Base-by-base conservation (phyloP, 192 early-diverging fungal species). In the Coemansia sp. region DNA sequence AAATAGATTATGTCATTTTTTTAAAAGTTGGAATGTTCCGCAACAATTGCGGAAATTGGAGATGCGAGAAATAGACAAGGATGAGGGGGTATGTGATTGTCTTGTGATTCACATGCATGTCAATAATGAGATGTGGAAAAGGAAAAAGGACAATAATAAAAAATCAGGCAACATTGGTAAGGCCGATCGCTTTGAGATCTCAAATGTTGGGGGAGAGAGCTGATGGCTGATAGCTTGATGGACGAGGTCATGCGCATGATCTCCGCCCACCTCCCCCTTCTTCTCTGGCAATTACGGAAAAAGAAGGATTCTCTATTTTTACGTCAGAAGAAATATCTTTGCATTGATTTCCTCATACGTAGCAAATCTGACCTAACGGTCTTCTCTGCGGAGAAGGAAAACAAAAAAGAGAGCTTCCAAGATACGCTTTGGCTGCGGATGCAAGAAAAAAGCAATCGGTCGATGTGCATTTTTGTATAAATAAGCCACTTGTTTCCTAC, bases 261-360 rank as follows among this genome's bases (percentile, higher is more conserved):
- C 50, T 65, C 18, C 29, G 10, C 6, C 34, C 34, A 65, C 55
- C 50, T 65, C 18, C 29, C 11, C 6, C 34, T 8, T 53, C 63
- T 55, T 11, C 35, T 8, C 24, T 35, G 49, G 27, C 8, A 9
- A 29, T 50, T 50, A 50, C 49, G 49, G 49, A 50, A 20, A 49
- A 22, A 55, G 50, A 22, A 55, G 50, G 27, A n/a, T 35, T 16
- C 29, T 58, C 53, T 59, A 53, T 59, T 67, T 67, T 67, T 64
- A 35, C 32, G 16, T 50, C 24, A 24, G 24, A 24, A 45, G 41
- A 15, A 40, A 13, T 11, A 4, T 24, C 22, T 43, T 3, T 56
- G 64, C 64, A 53, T 55, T 66, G 65, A 67, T 67, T 67, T 56
- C 53, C 53, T 8, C 12, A 2, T 29, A 27, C 15, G 22, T 13